These are phyloP conservation scores for Cyphellophora attinorum DNA, from an alignment of 2,329 filamentous ascomycete species.

Conservation along the genomic window DNA sequence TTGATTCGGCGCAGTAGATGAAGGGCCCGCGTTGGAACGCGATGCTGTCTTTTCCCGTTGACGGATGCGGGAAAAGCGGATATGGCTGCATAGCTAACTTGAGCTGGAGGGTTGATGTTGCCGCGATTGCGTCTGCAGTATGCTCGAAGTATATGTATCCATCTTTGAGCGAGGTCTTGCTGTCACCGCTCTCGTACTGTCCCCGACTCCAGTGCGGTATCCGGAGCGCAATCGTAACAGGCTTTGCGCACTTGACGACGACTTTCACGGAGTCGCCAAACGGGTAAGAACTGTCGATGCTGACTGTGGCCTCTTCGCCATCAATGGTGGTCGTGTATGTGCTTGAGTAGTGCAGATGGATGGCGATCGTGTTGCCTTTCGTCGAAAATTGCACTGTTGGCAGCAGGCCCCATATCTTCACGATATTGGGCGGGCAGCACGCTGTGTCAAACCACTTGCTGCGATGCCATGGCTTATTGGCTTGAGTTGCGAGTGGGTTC, in stretches of 20 bases:
- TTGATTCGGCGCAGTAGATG: slow-evolving; percentile 52
- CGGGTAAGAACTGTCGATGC: not conserved
- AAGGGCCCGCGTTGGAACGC: slow-evolving; percentile 48
- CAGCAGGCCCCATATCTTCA: slow-evolving; percentile 45
- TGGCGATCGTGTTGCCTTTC: slow-evolving; percentile 24
- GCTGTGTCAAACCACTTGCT: slow-evolving; percentile 51
- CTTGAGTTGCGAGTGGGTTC: slow-evolving; percentile 50
- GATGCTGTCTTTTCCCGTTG: slow-evolving; percentile 46
- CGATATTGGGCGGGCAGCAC: slow-evolving; percentile 53
- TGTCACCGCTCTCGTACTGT: slow-evolving; percentile 4
- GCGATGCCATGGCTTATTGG: slow-evolving; percentile 38
- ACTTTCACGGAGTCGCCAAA: too few species aligned
- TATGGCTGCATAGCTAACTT: slow-evolving; percentile 39
- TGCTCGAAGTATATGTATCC: slow-evolving; percentile 45
- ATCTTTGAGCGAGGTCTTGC: slow-evolving; percentile 24
- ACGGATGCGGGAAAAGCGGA: slow-evolving; percentile 44
- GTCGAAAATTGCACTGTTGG: slow-evolving; percentile 45
- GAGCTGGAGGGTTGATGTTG: slow-evolving; percentile 33
- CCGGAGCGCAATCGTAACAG: too few species aligned
- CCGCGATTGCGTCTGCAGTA: slow-evolving; percentile 23
- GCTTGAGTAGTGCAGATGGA: not conserved
- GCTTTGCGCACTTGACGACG: too few species aligned
- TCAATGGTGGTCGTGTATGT: not conserved
- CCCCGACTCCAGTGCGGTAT: too few species aligned
- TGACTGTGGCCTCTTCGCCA: slow-evolving; percentile 33